Evolutionary conservation across 768 basidiomycete genomes (phyloP).

Genomic region (Suillus placidus): DNA sequence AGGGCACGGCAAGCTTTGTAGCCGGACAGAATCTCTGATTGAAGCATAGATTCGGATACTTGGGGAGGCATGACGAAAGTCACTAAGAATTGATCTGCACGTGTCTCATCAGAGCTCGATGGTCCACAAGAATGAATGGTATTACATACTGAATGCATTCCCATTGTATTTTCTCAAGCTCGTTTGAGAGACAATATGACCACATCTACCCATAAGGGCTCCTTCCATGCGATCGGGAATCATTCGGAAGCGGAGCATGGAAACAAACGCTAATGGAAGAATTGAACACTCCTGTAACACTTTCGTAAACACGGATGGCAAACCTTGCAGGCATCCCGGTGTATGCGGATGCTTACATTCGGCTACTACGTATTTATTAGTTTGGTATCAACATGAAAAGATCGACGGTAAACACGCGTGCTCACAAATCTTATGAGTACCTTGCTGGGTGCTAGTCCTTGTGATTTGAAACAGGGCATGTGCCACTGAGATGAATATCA

Average conservation of each 20-base stretch:
- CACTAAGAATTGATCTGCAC: background rate
- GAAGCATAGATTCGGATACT: background rate
- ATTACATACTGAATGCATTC: slow-evolving; percentile 4
- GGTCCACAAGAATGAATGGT: background rate
- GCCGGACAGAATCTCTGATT: background rate
- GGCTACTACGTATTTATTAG: background rate
- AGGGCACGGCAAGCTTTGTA: background rate
- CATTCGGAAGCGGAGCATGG: background rate
- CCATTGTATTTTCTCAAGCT: background rate
- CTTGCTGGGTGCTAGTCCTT: background rate
- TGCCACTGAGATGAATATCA: background rate
- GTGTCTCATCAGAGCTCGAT: background rate
- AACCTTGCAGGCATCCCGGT: background rate
- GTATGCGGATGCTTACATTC: background rate
- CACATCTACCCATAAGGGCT: background rate
- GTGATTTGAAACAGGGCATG: background rate
- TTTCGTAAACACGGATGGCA: background rate
- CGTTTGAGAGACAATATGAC: background rate
- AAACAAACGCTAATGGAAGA: background rate
- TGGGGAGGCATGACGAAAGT: background rate
- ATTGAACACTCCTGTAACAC: background rate
- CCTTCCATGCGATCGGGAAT: background rate
- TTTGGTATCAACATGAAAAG: background rate
- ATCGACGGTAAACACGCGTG: background rate
- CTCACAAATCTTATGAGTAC: background rate